These are phyloP conservation scores for Brettanomyces sp. DNA, from an alignment of 805 yeast genomes.

Conservation along the genomic window DNA sequence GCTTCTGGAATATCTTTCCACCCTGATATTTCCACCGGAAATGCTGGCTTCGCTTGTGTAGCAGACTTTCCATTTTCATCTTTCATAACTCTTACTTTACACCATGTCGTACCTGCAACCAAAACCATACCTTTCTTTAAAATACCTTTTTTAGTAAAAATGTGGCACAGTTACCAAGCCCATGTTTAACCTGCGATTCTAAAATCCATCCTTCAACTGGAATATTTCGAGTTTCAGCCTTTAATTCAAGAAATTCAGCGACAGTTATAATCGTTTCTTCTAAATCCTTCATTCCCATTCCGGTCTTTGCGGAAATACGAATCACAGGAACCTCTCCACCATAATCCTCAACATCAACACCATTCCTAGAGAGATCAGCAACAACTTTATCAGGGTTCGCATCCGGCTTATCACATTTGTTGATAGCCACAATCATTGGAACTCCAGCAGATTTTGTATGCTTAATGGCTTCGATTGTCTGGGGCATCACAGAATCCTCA, in stretches of 20 bases:
- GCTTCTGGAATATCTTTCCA: constrained; percentile 92
- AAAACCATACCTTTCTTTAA: constrained; percentile 60
- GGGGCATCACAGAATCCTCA: constrained; percentile 97
- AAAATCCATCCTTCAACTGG: constrained; percentile 80
- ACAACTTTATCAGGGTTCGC: constrained; percentile 68
- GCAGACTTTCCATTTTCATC: constrained; percentile 63
- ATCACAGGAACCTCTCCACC: constrained; percentile 95
- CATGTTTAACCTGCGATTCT: constrained; percentile 75
- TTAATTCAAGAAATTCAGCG: constrained; percentile 74
- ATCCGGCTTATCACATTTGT: constrained; percentile 80
- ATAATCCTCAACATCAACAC: constrained; percentile 78
- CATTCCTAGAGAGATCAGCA: constrained; percentile 67
- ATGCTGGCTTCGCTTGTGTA: constrained; percentile 69
- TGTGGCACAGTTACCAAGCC: constrained; percentile 81
- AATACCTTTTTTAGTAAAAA: constrained; percentile 68
- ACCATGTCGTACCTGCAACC: constrained; percentile 81
- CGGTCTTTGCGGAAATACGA: constrained; percentile 80
- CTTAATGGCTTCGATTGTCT: constrained; percentile 88
- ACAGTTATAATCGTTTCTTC: constrained; percentile 84
- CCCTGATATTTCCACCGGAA: constrained; percentile 85
- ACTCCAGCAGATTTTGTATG: constrained; percentile 80
- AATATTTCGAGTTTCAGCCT: constrained; percentile 44
- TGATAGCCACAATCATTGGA: constrained; percentile 82
- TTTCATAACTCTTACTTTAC: constrained; percentile 70
- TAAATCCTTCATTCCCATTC: constrained; percentile 78